Evolutionary conservation across 2,329 filamentous ascomycete species (phyloP).

Genomic region (Pseudocercospora fuligena): DNA sequence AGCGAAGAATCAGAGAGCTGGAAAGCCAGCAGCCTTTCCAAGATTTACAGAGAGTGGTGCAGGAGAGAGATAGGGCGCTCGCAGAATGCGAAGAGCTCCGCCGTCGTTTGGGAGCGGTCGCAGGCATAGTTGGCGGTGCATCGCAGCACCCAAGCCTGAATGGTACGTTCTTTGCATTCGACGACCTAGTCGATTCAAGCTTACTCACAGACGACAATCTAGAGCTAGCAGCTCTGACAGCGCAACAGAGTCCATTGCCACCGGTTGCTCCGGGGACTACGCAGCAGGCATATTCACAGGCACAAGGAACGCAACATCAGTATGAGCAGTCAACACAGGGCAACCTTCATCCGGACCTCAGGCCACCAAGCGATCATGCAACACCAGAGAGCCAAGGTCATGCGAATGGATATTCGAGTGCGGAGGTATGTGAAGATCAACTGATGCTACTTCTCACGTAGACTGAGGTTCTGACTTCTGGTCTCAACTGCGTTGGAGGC

Average conservation of each 20-base stretch:
- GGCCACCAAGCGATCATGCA: slow-evolving; percentile 30
- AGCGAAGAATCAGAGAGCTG: slow-evolving; percentile 74
- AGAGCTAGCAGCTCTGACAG: slow-evolving; percentile 56
- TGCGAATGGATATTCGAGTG: background rate
- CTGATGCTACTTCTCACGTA: background rate
- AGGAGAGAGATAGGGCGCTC: slow-evolving; percentile 71
- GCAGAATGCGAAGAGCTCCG: slow-evolving; percentile 81
- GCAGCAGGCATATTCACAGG: slow-evolving; percentile 18
- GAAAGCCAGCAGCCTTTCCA: slow-evolving; percentile 81
- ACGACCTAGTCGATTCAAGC: slow-evolving; percentile 34
- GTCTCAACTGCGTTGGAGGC: background rate
- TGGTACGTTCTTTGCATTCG: slow-evolving; percentile 36
- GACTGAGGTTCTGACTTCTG: background rate
- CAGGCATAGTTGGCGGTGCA: slow-evolving; percentile 34
- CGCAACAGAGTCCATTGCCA: slow-evolving; percentile 50
- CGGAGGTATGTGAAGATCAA: slow-evolving; percentile 5
- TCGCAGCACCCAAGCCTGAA: slow-evolving; percentile 32
- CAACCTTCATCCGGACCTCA: slow-evolving; percentile 42
- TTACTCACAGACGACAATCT: slow-evolving; percentile 36
- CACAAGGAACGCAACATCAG: slow-evolving; percentile 10
- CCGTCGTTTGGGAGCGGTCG: slow-evolving; percentile 57
- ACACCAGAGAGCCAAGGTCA: slow-evolving; percentile 16
- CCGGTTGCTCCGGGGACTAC: slow-evolving; percentile 20
- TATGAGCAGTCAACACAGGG: slow-evolving; percentile 27
- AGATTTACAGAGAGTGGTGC: slow-evolving; percentile 76